Evolutionary conservation across 129 eudicot genomes (phyloP).

Genomic region (Tagetes patula): DNA sequence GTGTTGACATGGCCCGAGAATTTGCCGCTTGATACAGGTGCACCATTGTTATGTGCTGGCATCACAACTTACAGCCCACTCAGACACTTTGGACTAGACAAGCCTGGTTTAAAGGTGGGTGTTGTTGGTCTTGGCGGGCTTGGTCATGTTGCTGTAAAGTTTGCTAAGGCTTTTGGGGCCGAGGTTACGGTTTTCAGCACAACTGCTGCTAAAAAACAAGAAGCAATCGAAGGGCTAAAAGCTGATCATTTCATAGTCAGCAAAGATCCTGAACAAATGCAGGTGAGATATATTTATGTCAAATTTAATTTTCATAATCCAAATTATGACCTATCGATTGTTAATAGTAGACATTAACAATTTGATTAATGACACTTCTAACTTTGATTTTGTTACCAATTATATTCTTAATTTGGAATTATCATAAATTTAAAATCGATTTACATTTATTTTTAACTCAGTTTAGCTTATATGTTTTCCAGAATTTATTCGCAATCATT

Average conservation of each 20-base stretch:
- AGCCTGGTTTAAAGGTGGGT: constrained; percentile 16
- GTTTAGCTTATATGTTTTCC: too few species aligned
- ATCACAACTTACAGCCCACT: constrained; percentile 11
- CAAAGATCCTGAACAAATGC: constrained; percentile 14
- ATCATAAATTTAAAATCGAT: too few species aligned
- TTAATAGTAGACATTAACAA: too few species aligned
- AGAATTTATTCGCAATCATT: too few species aligned
- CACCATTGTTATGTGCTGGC: constrained; percentile 5
- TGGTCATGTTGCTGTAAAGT: constrained; percentile 5
- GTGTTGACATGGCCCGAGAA: neutral
- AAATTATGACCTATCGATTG: too few species aligned
- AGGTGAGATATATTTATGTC: neutral
- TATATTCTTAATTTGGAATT: too few species aligned
- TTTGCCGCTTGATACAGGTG: neutral
- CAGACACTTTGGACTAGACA: constrained; percentile 17
- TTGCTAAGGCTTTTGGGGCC: constrained; percentile 12
- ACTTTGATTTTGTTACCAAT: too few species aligned
- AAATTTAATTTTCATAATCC: too few species aligned
- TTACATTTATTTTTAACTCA: too few species aligned
- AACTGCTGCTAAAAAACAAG: neutral
- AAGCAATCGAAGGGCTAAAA: constrained; percentile 4
- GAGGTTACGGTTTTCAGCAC: constrained; percentile 1
- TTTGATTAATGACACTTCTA: too few species aligned
- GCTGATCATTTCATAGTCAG: constrained; percentile 18
- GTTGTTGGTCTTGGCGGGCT: constrained; percentile 9